Base-by-base conservation (phyloP, 257 asterid genomes). In the Fraxinus americana region DNA sequence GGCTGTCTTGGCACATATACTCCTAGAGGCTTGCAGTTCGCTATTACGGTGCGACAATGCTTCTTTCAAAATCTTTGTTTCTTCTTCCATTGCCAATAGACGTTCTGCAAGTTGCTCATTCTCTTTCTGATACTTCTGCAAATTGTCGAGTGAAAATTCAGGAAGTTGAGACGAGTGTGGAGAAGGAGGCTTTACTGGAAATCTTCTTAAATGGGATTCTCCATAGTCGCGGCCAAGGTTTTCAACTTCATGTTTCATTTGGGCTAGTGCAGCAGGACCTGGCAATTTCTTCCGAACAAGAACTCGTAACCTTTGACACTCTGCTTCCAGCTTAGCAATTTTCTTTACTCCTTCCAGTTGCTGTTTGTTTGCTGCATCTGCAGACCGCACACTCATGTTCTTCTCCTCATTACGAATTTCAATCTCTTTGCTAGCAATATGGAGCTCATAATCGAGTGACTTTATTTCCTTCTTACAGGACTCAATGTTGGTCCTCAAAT, bases 201-300 rank as follows among this genome's bases (percentile, higher is more conserved):
- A 92, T 83, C 91, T 90, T 83, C 90, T 89, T 61, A 85, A 29
- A 32, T 92, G 94, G 68, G 95, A 84, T 21, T 92, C 99, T 69
- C 91, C 96, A 78, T 86, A 86, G 72, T 90, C 97, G 23, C 91
- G 86, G 17, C 96, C 96, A 84, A 93, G 73, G 83, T 72, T 93
- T 86, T 93, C 97, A 45, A 95, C 97, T 84, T 92, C 99, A 59
- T 91, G 93, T 81, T 95, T 95, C 99, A 95, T 95, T 77, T 93
- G 98, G n/a, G 98, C 97, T 77, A 95, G 50, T 32, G 99, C 98
- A 78, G 98, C 98, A 39, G 99, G 99, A 34, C 99, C 98, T 13
- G 99, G 99, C 79, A 94, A 82, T 83, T 91, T 92, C 89, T 92
- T 94, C 75, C 95, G 87, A 73, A 95, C 98, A 84, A 95, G 99